These are phyloP conservation scores for Intubia oerlemansii DNA, from an alignment of 2,329 filamentous ascomycete genomes.

Conservation along the genomic window DNA sequence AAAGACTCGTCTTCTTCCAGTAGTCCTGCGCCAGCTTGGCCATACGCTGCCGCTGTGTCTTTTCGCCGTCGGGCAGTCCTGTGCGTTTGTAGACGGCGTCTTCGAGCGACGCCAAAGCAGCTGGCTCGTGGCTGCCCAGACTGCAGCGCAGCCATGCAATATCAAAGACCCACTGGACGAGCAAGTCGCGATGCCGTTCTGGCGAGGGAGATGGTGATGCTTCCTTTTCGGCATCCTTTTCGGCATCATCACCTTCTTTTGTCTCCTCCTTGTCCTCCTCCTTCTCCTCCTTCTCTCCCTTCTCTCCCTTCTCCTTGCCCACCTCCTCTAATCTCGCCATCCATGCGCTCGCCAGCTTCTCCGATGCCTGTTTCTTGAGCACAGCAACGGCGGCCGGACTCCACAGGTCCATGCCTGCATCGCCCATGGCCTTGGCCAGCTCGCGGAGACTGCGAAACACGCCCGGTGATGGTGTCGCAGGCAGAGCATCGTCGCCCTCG, in stretches of 20 bases:
- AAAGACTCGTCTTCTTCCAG: conserved; percentile 59
- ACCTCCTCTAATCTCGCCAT: too few species aligned
- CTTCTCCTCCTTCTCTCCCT: neutral
- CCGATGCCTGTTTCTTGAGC: conserved; percentile 37
- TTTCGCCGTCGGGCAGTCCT: conserved; percentile 22
- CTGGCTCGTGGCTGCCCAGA: conserved; percentile 17
- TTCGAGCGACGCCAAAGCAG: conserved; percentile 25
- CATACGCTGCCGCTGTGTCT: conserved; percentile 29
- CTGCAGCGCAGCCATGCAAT: conserved; percentile 26
- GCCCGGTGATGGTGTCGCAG: conserved; percentile 55
- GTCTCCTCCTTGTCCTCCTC: conserved; percentile 3
- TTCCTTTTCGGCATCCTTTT: conserved; percentile 6
- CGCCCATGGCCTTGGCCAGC: conserved; percentile 45
- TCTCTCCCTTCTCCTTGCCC: neutral
- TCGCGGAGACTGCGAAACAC: conserved; percentile 51
- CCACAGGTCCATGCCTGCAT: conserved; percentile 62
- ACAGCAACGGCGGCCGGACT: conserved; percentile 40
- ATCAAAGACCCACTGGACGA: conserved; percentile 42
- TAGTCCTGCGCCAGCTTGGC: conserved; percentile 49
- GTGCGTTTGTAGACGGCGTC: conserved; percentile 21
- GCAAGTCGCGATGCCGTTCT: conserved; percentile 21
- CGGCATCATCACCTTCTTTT: conserved; percentile 5
- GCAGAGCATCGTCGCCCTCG: conserved; percentile 57
- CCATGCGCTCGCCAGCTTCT: too few species aligned
- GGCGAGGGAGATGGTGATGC: neutral